These are phyloP conservation scores for Zymoseptoria passerinii DNA, from an alignment of 2,329 filamentous ascomycete genomes.

Conservation along the genomic window DNA sequence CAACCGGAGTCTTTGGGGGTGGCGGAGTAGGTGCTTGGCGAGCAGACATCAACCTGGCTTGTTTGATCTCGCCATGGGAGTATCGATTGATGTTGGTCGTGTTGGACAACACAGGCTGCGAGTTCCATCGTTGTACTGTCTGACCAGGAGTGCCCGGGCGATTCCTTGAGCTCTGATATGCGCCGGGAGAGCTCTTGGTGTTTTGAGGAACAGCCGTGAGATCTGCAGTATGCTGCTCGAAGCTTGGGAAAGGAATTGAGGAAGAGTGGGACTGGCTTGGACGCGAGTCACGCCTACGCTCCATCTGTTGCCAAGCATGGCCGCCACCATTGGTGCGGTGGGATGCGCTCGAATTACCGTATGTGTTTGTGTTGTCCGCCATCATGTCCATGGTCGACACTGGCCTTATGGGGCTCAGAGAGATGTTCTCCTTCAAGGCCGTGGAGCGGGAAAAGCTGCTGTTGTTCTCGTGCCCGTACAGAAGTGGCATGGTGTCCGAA, in stretches of 20 bases:
- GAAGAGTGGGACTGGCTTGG: background rate
- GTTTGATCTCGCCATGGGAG: conserved; percentile 24
- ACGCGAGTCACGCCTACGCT: background rate
- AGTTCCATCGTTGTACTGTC: conserved; percentile 26
- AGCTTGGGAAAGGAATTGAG: background rate
- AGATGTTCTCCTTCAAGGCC: conserved; percentile 29
- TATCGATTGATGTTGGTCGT: conserved; percentile 15
- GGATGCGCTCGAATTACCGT: conserved; percentile 8
- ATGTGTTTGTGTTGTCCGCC: conserved; percentile 8
- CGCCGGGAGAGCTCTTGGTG: conserved; percentile 21
- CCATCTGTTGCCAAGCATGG: conserved; percentile 11
- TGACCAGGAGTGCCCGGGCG: conserved; percentile 16
- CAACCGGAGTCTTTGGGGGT: conserved; percentile 16
- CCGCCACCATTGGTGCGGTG: conserved; percentile 11
- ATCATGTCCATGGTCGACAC: conserved; percentile 15
- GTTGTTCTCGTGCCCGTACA: conserved; percentile 13
- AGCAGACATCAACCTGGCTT: conserved; percentile 25
- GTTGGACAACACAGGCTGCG: conserved; percentile 24
- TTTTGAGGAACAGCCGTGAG: conserved; percentile 9
- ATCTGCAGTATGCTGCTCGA: background rate
- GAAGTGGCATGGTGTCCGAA: conserved; percentile 30
- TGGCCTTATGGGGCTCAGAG: conserved; percentile 22
- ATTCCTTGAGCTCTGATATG: conserved; percentile 14
- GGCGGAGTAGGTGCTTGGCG: conserved; percentile 25
- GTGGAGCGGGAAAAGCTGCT: conserved; percentile 16